Base-by-base conservation (phyloP, 2,329 filamentous ascomycete genomes). In the Venturiaceae sp. region DNA sequence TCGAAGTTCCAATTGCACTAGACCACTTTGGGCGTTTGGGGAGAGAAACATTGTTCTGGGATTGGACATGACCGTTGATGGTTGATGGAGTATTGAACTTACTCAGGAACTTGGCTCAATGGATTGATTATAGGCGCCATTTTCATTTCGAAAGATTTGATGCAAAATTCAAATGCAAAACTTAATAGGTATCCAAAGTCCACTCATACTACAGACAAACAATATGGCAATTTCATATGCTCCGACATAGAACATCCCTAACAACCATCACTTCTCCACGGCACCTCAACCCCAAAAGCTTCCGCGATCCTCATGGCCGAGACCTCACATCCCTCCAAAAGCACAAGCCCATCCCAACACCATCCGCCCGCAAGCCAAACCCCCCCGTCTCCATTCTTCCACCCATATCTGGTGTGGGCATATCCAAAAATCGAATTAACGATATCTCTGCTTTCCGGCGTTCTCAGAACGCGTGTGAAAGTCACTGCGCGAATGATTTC, bases 301-400 rank as follows among this genome's bases (percentile, higher is more conserved):
- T 69, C 63, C 0, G 81, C 82, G 47, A 84, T 72, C 34, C 76
- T 72, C 74, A 81, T 80, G 1, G 82, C 81, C 7, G 81, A 84
- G 2, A 81, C 74, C 3, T 84, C 71, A 58, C 82, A 85, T 1
- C 83, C 83, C 65, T 84, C 82, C 3, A 85, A 66, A 16, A 85
- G 63, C 1, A 85, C 81, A 81, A 85, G 81, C 2, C 82, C 82
- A 66, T 85, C 82, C 82, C 82, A 84, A 63, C 81, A 85, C 83
- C 82, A 85, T 0, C 80, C 79, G 5, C 82, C 82, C 0, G 75
- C 73, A 13, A 84, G 64, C 74, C 77, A 84, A 0, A 85, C 76
- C 41, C 76, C 74, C 7, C 75, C 73, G 54, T 81, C 71, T 0
- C 81, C 81, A 59, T 81, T 84, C 7, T 67, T 72, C 80, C 81